These are phyloP conservation scores for Pseudotsuga menziesii DNA, from an alignment of 75 land plant species.

Conservation along the genomic window DNA sequence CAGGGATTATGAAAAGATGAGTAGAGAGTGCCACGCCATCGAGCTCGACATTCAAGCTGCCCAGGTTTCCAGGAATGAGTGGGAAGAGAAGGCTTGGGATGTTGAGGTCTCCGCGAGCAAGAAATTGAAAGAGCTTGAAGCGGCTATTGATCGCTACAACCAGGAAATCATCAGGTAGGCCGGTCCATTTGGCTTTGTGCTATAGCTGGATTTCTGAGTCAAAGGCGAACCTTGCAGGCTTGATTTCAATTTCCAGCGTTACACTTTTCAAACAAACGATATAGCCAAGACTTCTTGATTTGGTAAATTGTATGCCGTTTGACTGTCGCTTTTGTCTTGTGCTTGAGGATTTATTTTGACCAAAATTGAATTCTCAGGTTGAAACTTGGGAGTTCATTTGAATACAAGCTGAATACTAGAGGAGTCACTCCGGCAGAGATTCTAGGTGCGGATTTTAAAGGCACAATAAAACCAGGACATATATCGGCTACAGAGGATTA, in stretches of 20 bases:
- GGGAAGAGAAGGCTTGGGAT: conserved; percentile 75
- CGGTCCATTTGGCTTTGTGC: too few relatives aligned
- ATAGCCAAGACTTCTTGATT: background rate
- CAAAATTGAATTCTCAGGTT: conserved; percentile 22
- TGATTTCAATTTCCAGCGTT: background rate
- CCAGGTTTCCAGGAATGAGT: conserved; percentile 30
- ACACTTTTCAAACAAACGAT: background rate
- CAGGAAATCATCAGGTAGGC: conserved; percentile 42
- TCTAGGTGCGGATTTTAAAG: conserved; percentile 45
- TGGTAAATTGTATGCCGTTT: background rate
- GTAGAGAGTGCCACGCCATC: conserved; percentile 55
- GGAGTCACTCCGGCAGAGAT: conserved; percentile 44
- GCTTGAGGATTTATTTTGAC: background rate
- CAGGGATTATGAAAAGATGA: conserved; percentile 82
- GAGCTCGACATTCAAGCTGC: conserved; percentile 56
- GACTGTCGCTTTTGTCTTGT: background rate
- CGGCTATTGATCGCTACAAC: conserved; percentile 40
- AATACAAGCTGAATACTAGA: conserved; percentile 34
- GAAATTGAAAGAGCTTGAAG: conserved; percentile 61
- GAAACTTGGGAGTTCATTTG: conserved; percentile 39
- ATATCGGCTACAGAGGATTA: conserved; percentile 23
- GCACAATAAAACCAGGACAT: conserved; percentile 37
- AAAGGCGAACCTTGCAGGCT: background rate
- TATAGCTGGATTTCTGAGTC: too few relatives aligned
- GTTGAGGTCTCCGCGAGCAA: conserved; percentile 30